Evolutionary conservation across 768 basidiomycete genomes (phyloP).

Genomic region (Auricularia sp.): DNA sequence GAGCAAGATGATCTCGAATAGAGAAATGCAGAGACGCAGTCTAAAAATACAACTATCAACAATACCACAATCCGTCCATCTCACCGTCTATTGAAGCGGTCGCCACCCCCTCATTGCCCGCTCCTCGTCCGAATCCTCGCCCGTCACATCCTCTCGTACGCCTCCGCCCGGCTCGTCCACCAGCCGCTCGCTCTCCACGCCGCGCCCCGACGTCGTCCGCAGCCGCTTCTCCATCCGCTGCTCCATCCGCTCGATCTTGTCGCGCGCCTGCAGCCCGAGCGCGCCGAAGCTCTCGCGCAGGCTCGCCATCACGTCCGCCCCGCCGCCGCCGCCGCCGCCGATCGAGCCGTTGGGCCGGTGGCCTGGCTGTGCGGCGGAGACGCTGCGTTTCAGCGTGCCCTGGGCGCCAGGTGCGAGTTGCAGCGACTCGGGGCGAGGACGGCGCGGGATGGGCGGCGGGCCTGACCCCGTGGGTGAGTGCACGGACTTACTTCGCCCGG

Average conservation of each 20-base stretch:
- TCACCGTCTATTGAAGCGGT: not conserved
- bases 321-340: not conserved
- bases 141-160: not conserved
- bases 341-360: not conserved
- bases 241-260: not conserved
- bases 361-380: not conserved
- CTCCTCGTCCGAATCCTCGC: not conserved
- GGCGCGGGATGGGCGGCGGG: not conserved
- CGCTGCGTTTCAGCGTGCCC: not conserved
- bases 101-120: not conserved
- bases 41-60: not conserved
- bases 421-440: not conserved
- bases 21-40: no score
- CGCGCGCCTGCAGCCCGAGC: not conserved
- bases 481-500: not conserved
- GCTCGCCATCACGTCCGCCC: not conserved
- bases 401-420: not conserved
- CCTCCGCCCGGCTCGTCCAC: not conserved
- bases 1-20: no score
- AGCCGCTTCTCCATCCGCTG: not conserved
- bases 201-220: not conserved
- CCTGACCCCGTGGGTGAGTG: not conserved
- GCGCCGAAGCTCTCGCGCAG: not conserved
- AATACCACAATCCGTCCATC: not conserved
- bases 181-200: not conserved